A percentile compares a stretch with the other conserved stretches of the same genome.
phyloP scores from a whole-genome alignment of 2,329 filamentous ascomycete species.

The Cladosporium sp. region DNA sequence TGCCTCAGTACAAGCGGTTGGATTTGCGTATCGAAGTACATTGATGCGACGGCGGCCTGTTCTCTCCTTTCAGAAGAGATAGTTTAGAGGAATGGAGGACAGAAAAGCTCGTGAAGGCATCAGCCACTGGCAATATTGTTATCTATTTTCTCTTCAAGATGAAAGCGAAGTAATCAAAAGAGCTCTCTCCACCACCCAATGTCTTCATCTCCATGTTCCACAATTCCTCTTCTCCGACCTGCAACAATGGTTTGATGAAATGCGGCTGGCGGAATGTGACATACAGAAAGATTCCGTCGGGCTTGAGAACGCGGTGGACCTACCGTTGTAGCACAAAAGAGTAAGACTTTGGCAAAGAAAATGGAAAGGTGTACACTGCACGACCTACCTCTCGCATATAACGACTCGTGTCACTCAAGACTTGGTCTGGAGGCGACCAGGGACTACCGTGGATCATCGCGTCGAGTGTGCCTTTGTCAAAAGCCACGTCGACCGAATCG shows the following conservation, averaged over 20 bases:
- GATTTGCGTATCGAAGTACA: neutral
- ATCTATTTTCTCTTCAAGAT: conserved; percentile 40
- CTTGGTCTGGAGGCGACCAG: conserved; percentile 37
- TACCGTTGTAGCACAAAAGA: conserved; percentile 17
- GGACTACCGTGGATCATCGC: conserved; percentile 39
- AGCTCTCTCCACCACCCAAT: conserved; percentile 42
- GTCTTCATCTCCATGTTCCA: conserved; percentile 52
- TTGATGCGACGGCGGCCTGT: neutral
- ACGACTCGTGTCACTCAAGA: conserved; percentile 30
- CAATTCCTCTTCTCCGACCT: conserved; percentile 38
- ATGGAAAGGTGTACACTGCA: neutral
- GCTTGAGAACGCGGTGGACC: conserved; percentile 35
- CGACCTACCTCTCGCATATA: conserved; percentile 32
- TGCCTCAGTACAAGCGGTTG: neutral
- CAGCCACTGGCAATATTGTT: neutral
- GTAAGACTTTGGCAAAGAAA: conserved; percentile 2
- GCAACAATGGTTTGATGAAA: conserved; percentile 55
- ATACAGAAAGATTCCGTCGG: conserved; percentile 36
- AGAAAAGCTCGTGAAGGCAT: neutral
- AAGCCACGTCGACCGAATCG: conserved; percentile 55
- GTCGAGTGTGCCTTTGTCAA: conserved; percentile 44
- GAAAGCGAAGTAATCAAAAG: conserved; percentile 55
- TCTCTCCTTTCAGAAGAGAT: neutral
- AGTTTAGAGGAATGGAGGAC: neutral
- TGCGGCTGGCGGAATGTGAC: conserved; percentile 57